Evolutionary conservation across 495 filamentous ascomycete species (phyloP), one percentile per base, ranked within the genome.

Genomic region (Podospora comata): DNA sequence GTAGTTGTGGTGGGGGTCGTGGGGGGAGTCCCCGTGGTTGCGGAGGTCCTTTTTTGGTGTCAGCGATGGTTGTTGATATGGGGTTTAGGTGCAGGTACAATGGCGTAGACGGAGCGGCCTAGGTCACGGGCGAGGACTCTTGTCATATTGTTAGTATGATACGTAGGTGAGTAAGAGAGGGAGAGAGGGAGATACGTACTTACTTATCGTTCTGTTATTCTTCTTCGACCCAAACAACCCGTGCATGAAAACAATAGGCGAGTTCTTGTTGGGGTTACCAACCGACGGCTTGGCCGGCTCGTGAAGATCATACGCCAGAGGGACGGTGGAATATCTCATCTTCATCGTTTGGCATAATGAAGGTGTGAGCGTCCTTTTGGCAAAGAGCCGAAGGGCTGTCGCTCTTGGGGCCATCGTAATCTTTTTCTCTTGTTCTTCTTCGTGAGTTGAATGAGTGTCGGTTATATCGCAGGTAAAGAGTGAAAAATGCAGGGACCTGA

Each of bases 131-230:
- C 92, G 20, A 99, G 80, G 44, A 85, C 90, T 80, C 94, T 75
- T 75, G 30, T 66, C 18, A 48, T 4, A 13, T 56, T 48, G 30
- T 23, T 55, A 23, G 44, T n/a, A 27, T 20, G 9, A 48, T 5
- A 48, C 0, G 9, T 6, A 3, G 0, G 9, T 26, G 28, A 58
- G 19, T 30, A 30, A 55, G 28, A 48, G n/a, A n/a, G 39, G 56
- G 32, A 28, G 16, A 20, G 0, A 20, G 23, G 53, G 4, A 55
- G 32, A 26, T 69, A 81, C 92, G 84, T 86, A 97, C 95, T 93
- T 96, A 88, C 94, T 96, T 70, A 99, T 95, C 78, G 86, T 93
- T 79, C 94, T 81, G 75, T 98, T 95, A 73, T 99, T 99, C 83
- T 92, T 91, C 80, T 96, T 97, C 55, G 92, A 96, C 26, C 95